These are phyloP conservation scores for Cercophora newfieldiana DNA, from an alignment of 495 filamentous ascomycete species.

Conservation along the genomic window DNA sequence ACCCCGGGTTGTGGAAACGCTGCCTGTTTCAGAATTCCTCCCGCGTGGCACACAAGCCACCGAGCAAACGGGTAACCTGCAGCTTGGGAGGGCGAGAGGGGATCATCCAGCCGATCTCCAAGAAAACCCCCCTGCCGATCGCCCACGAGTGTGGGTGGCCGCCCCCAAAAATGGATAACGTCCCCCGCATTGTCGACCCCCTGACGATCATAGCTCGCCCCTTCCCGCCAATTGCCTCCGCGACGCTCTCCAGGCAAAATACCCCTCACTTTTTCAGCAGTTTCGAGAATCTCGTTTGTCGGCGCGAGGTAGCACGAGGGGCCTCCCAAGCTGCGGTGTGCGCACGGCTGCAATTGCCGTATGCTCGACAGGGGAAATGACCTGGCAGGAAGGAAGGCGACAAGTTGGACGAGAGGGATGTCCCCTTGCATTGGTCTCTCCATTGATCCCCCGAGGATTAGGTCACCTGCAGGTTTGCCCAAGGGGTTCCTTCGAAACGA, in stretches of 20 bases:
- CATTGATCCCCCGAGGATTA: background rate
- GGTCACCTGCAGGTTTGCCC: background rate
- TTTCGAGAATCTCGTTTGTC: background rate
- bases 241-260: background rate
- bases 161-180: background rate
- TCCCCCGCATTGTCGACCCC: slow-evolving; percentile 21
- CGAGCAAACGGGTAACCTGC: slow-evolving; percentile 6
- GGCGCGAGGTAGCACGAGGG: background rate
- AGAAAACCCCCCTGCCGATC: slow-evolving; percentile 17
- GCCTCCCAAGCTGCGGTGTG: background rate
- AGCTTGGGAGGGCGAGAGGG: background rate
- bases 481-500: background rate
- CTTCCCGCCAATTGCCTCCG: background rate
- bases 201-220: slow-evolving; percentile 19
- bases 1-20: slow-evolving; percentile 15
- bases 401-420: background rate
- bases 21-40: slow-evolving; percentile 19
- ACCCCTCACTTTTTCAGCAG: background rate
- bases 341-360: background rate
- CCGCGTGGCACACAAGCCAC: slow-evolving; percentile 18
- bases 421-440: background rate
- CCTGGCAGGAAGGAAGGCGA: background rate
- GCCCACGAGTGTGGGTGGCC: background rate
- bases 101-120: slow-evolving; percentile 17
- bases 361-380: background rate